Conservation (phyloP, 768 basidiomycete genomes). For the Lactarius pseudohatsudake region DNA sequence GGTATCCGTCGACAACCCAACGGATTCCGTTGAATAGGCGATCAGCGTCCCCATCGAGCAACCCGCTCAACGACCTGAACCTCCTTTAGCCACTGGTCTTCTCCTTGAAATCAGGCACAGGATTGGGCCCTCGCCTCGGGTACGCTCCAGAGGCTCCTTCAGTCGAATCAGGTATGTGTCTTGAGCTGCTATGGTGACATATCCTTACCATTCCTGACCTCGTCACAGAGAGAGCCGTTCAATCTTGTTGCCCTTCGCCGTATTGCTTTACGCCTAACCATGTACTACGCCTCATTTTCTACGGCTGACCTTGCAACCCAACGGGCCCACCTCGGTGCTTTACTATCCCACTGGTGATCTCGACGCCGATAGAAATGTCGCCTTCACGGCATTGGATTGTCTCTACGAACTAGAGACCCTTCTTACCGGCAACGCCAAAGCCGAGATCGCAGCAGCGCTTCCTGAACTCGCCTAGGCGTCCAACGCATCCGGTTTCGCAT, state of each 20-base stretch:
- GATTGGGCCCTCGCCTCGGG: not conserved
- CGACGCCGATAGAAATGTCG: not conserved
- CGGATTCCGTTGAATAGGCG: not conserved
- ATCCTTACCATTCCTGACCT: not conserved
- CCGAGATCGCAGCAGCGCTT: not conserved
- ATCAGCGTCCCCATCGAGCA: no score
- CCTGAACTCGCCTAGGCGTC: slow-evolving; percentile 12
- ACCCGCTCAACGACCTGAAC: not conserved
- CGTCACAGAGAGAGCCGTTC: slow-evolving; percentile 2
- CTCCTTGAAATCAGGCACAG: slow-evolving; percentile 15
- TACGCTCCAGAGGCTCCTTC: slow-evolving; percentile 1
- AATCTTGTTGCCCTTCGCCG: slow-evolving; percentile 5
- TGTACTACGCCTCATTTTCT: not conserved
- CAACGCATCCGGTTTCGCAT: slow-evolving; percentile 8
- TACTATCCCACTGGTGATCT: slow-evolving; percentile 19
- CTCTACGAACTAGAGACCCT: not conserved
- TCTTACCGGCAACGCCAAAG: not conserved
- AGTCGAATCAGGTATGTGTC: slow-evolving; percentile 7
- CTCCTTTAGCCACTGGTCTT: not conserved
- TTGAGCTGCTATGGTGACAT: no score
- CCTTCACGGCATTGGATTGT: slow-evolving; percentile 13
- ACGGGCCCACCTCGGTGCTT: not conserved
- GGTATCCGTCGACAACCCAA: no score
- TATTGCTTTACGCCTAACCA: slow-evolving; percentile 8
- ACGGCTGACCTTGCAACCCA: slow-evolving; percentile 4